These are phyloP conservation scores for Zymoseptoria crescenta DNA, from an alignment of 2,329 filamentous ascomycete species.

Conservation along the genomic window DNA sequence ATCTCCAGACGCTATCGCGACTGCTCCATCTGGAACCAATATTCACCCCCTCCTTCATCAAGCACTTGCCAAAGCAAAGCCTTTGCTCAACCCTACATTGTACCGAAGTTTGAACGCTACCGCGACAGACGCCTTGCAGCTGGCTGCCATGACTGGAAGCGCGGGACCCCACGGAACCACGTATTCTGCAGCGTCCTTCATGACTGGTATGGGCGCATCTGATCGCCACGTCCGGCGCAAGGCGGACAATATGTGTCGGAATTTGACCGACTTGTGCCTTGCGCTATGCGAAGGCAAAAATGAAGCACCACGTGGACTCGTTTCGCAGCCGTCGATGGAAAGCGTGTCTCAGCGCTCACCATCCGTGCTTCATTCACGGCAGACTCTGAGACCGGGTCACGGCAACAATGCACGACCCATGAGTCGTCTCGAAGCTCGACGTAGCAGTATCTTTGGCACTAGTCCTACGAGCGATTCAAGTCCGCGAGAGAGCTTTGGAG, in stretches of 20 bases:
- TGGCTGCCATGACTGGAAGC: slow-evolving; percentile 71
- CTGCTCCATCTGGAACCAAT: slow-evolving; percentile 43
- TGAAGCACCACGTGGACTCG: slow-evolving; percentile 15
- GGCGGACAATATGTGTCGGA: slow-evolving; percentile 86
- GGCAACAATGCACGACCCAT: slow-evolving; percentile 26
- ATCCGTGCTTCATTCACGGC: slow-evolving; percentile 9
- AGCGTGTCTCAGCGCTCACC: slow-evolving; percentile 4
- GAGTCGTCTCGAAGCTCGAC: slow-evolving; percentile 39
- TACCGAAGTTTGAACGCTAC: slow-evolving; percentile 74
- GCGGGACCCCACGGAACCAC: slow-evolving; percentile 54
- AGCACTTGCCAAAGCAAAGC: slow-evolving; percentile 70
- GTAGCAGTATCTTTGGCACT: slow-evolving; percentile 30
- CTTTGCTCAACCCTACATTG: slow-evolving; percentile 60
- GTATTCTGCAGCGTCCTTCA: slow-evolving; percentile 59
- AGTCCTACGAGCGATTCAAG: slow-evolving; percentile 16
- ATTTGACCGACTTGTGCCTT: slow-evolving; percentile 84
- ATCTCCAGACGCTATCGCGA: slow-evolving; percentile 28
- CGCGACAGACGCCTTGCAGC: slow-evolving; percentile 68
- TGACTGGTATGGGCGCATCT: slow-evolving; percentile 53
- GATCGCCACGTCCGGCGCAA: slow-evolving; percentile 85
- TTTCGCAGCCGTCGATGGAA: slow-evolving; percentile 17
- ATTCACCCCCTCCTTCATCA: slow-evolving; percentile 72
- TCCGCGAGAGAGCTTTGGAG: slow-evolving; percentile 26
- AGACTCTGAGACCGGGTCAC: neutral
- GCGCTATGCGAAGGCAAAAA: slow-evolving; percentile 50